Evolutionary conservation across 805 yeast species (phyloP).

Genomic region (Pichia scutulata): DNA sequence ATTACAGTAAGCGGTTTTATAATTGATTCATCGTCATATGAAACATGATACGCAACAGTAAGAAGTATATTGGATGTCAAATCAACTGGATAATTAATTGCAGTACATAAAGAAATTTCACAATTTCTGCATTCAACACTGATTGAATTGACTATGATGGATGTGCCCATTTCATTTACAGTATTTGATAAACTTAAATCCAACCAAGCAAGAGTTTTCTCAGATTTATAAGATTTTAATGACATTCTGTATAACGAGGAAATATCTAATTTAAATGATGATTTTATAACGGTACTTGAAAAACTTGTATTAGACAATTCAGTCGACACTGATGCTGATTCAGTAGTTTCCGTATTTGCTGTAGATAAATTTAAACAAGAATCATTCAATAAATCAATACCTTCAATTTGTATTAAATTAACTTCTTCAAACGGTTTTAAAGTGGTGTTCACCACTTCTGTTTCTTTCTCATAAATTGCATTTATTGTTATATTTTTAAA

Average conservation of each 20-base stretch:
- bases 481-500: conserved; percentile 12
- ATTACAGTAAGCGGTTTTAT: conserved; percentile 22
- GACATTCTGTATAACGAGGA: conserved; percentile 24
- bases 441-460: conserved; percentile 4
- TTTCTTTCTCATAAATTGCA: conserved; percentile 14
- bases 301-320: not conserved
- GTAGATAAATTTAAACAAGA: not conserved
- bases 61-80: conserved; percentile 15
- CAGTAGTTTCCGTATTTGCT: not conserved
- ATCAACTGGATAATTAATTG: conserved; percentile 26
- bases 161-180: conserved; percentile 8
- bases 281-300: conserved; percentile 6
- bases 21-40: conserved; percentile 21
- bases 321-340: not conserved
- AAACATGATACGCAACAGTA: conserved; percentile 21
- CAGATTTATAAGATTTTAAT: conserved; percentile 21
- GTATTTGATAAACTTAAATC: conserved; percentile 18
- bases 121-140: conserved; percentile 19
- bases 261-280: conserved; percentile 3
- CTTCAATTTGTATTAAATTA: conserved; percentile 12
- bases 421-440: conserved; percentile 11
- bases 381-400: conserved; percentile 7
- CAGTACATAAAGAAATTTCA: conserved; percentile 16
- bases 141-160: conserved; percentile 14
- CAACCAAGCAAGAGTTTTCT: conserved; percentile 21